These are phyloP conservation scores for Neofusicoccum ribis DNA, from an alignment of 2,329 filamentous ascomycete genomes.

Conservation along the genomic window DNA sequence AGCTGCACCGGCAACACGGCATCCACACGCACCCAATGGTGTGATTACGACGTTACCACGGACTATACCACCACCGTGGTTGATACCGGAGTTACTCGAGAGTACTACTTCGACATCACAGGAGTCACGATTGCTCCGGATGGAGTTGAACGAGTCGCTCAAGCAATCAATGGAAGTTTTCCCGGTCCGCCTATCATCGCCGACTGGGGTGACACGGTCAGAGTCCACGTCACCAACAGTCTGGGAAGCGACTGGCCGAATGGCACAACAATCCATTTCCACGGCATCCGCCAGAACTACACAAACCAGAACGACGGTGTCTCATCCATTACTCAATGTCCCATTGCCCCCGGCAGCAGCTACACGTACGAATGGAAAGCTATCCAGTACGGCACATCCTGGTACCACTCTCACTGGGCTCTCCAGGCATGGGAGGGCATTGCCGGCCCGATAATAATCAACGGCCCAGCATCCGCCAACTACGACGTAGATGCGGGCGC, in stretches of 20 bases:
- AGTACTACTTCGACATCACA: constrained; percentile 56
- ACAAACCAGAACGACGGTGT: constrained; percentile 61
- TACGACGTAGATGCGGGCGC: constrained; percentile 43
- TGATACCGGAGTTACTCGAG: constrained; percentile 56
- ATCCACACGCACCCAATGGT: constrained; percentile 37
- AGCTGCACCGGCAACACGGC: constrained; percentile 16
- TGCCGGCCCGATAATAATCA: constrained; percentile 34
- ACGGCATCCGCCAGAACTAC: constrained; percentile 59
- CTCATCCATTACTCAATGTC: constrained; percentile 45
- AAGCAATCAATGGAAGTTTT: constrained; percentile 13
- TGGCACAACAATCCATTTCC: constrained; percentile 64
- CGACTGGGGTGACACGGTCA: constrained; percentile 50
- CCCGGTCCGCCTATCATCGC: constrained; percentile 23
- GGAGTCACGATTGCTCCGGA: constrained; percentile 56
- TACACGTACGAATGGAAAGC: constrained; percentile 58
- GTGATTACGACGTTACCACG: constrained; percentile 51
- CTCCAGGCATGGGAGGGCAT: constrained; percentile 39
- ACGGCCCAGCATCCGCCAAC: constrained; percentile 38
- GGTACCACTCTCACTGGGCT: constrained; percentile 33
- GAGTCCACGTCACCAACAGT: constrained; percentile 51
- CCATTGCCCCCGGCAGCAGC: constrained; percentile 24
- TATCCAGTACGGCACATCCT: constrained; percentile 39
- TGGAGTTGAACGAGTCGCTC: constrained; percentile 48
- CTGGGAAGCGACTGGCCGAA: constrained; percentile 46
- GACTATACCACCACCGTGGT: constrained; percentile 55